phyloP scores from a whole-genome alignment of 2,329 filamentous ascomycete genomes.

The Ophiostoma fasciatum region DNA sequence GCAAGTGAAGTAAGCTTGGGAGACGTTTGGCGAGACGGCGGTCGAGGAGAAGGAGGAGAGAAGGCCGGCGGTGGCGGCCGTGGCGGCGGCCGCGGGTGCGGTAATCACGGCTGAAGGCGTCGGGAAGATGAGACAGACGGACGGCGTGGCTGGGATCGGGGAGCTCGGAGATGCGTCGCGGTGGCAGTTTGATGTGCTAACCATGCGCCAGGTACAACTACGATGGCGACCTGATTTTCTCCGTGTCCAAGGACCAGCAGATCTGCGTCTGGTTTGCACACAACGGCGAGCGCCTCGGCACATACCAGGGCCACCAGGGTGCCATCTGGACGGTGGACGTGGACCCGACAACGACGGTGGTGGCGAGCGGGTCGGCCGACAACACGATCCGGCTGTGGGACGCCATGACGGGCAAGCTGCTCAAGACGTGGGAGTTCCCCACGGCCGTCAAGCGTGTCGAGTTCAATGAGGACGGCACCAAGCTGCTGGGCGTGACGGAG shows the following conservation, averaged over 20 bases:
- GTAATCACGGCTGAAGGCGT: too few relatives aligned
- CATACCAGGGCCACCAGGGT: slow-evolving; percentile 92
- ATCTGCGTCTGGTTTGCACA: slow-evolving; percentile 95
- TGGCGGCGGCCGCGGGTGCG: too few relatives aligned
- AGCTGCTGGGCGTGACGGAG: slow-evolving; percentile 88
- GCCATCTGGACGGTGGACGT: slow-evolving; percentile 98
- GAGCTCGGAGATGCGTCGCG: too few relatives aligned
- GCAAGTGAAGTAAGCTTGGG: slow-evolving; percentile 45
- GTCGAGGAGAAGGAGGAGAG: too few relatives aligned
- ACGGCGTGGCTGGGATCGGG: not conserved
- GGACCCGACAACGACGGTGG: slow-evolving; percentile 78
- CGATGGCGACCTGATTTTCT: slow-evolving; percentile 60
- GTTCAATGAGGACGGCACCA: slow-evolving; percentile 86
- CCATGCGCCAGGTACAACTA: slow-evolving; percentile 74
- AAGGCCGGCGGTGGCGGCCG: too few relatives aligned
- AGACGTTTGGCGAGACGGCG: not conserved
- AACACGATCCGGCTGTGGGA: slow-evolving; percentile 98
- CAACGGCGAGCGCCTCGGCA: slow-evolving; percentile 94
- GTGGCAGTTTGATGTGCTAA: too few relatives aligned
- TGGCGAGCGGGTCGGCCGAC: slow-evolving; percentile 92
- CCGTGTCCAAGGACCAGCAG: slow-evolving; percentile 28
- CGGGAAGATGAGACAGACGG: not conserved
- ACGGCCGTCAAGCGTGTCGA: slow-evolving; percentile 96
- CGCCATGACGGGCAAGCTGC: slow-evolving; percentile 75
- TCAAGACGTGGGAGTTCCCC: slow-evolving; percentile 96